Conservation (phyloP, 257 asterid genomes). For the Coffea canephora region DNA sequence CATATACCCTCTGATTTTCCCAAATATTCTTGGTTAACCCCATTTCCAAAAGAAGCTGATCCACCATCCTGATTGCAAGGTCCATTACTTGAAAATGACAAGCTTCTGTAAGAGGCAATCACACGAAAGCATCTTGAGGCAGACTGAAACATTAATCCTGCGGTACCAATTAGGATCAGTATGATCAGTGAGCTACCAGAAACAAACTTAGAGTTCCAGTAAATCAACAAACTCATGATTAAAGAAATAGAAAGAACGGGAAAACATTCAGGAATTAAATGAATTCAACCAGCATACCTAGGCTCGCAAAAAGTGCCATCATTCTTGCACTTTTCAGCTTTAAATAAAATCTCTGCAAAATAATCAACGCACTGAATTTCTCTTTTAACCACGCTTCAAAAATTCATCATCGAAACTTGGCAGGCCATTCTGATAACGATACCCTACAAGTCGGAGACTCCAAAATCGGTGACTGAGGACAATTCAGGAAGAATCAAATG, state of each 20-base stretch:
- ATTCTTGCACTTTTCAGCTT: slow-evolving; percentile 30
- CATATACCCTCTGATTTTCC: slow-evolving; percentile 37
- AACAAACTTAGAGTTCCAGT: not conserved
- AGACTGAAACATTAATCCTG: slow-evolving; percentile 43
- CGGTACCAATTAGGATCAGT: slow-evolving; percentile 19
- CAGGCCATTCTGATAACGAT: too few relatives aligned
- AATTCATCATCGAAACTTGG: too few relatives aligned
- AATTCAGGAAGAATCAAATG: too few relatives aligned
- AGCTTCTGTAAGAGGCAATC: slow-evolving; percentile 27
- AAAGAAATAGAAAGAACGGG: not conserved
- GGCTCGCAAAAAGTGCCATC: slow-evolving; percentile 33
- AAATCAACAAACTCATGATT: not conserved
- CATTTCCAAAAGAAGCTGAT: slow-evolving; percentile 29
- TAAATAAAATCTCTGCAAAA: not conserved
- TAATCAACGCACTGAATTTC: too few relatives aligned
- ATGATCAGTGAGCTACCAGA: not conserved
- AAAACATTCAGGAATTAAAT: not conserved
- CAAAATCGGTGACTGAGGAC: too few relatives aligned
- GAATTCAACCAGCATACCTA: slow-evolving; percentile 33
- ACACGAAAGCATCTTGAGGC: slow-evolving; percentile 29
- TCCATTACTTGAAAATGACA: slow-evolving; percentile 40
- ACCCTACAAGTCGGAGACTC: too few relatives aligned
- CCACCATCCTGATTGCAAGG: slow-evolving; percentile 30
- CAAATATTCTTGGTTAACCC: slow-evolving; percentile 27
- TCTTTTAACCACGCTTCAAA: too few relatives aligned